These are phyloP conservation scores for Sporothrix mexicana DNA, from an alignment of 2,329 filamentous ascomycete species.

Conservation along the genomic window DNA sequence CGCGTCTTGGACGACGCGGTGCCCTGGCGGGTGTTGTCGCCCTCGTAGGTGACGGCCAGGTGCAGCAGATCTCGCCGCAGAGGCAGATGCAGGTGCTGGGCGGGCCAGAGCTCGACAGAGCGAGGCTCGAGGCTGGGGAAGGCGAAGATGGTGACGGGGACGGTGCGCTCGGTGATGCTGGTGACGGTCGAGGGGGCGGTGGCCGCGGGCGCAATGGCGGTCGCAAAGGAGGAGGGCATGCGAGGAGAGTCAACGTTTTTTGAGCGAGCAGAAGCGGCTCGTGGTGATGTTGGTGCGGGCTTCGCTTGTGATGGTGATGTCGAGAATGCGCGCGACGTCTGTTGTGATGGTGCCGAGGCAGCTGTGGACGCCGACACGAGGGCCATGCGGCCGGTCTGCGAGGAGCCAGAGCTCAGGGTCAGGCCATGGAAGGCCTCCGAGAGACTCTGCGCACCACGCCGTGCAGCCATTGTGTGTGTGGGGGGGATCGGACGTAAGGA, in stretches of 20 bases:
- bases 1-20: conserved; percentile 84
- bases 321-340: neutral
- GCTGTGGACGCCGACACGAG: neutral
- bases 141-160: conserved; percentile 83
- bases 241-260: neutral
- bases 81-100: conserved; percentile 84
- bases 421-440: conserved; percentile 34
- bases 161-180: conserved; percentile 66
- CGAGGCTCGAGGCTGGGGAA: conserved; percentile 90
- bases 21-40: conserved; percentile 83
- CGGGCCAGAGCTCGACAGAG: conserved; percentile 76
- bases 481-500: too few species aligned
- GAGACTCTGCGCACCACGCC: conserved; percentile 34
- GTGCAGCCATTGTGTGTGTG: conserved; percentile 35
- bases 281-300: neutral
- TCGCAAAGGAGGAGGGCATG: conserved; percentile 11
- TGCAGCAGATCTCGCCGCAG: conserved; percentile 91
- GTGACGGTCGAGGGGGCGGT: conserved; percentile 7
- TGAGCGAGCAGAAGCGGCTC: neutral
- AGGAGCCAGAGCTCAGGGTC: conserved; percentile 15
- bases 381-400: conserved; percentile 19
- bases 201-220: conserved; percentile 5
- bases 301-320: conserved; percentile 16
- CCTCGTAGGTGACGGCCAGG: conserved; percentile 89
- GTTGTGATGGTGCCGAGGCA: conserved; percentile 8